phyloP scores from a whole-genome alignment of 2,329 filamentous ascomycete species.

The Aspergillus sp. region DNA sequence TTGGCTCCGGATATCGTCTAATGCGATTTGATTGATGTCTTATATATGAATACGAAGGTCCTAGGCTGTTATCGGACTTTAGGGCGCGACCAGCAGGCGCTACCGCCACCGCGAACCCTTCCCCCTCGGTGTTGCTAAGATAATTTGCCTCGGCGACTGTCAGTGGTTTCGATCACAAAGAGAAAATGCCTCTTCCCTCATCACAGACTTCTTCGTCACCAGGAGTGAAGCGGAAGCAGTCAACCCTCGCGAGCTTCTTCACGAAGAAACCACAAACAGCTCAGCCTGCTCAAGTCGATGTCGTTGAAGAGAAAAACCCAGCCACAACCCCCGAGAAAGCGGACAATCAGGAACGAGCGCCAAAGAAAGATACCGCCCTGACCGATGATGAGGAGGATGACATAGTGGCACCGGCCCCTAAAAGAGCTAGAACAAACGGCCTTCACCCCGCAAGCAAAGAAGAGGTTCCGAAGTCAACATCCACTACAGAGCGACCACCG shows the following conservation, averaged over 20 bases:
- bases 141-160: not conserved
- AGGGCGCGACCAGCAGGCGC: not conserved
- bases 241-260: conserved; percentile 86
- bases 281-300: conserved; percentile 16
- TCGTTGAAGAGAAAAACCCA: conserved; percentile 4
- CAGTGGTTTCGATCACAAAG: not conserved
- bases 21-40: conserved; percentile 4
- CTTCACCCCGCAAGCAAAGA: conserved; percentile 13
- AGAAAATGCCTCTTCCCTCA: conserved; percentile 36
- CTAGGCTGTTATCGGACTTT: not conserved
- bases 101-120: not conserved
- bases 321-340: not conserved
- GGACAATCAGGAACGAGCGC: conserved; percentile 8
- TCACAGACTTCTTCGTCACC: conserved; percentile 38
- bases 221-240: conserved; percentile 53
- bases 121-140: not conserved
- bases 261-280: conserved; percentile 54
- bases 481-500: conserved; percentile 24
- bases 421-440: conserved; percentile 39
- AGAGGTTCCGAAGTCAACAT: conserved; percentile 5
- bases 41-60: no score
- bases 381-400: conserved; percentile 43
- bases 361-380: not conserved
- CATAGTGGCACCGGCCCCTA: conserved; percentile 44
- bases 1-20: not conserved